Conservation (phyloP, 306 rosid genomes). For the Alnus glutinosa region DNA sequence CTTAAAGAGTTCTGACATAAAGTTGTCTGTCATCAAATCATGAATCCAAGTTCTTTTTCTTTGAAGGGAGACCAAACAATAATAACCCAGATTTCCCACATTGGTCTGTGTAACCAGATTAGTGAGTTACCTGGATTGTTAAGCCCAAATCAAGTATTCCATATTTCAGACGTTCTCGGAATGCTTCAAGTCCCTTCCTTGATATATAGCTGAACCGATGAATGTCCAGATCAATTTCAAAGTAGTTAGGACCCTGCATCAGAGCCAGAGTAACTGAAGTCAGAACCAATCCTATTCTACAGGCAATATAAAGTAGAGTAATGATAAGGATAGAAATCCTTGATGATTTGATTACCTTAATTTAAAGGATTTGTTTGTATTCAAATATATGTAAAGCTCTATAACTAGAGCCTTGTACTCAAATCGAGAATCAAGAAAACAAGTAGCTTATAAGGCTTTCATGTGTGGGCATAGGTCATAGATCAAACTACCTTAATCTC, state of each 20-base stretch:
- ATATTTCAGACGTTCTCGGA: slow-evolving; percentile 72
- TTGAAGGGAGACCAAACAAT: background rate
- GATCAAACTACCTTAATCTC: too few species aligned
- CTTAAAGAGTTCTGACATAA: background rate
- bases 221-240: slow-evolving; percentile 96
- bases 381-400: too few species aligned
- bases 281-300: slow-evolving; percentile 6
- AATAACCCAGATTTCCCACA: background rate
- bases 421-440: too few species aligned
- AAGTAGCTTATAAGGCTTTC: too few species aligned
- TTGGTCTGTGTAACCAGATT: background rate
- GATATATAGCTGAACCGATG: slow-evolving; percentile 96
- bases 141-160: slow-evolving; percentile 81
- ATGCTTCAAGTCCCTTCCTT: slow-evolving; percentile 88
- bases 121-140: slow-evolving; percentile 72
- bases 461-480: too few species aligned
- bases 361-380: too few species aligned
- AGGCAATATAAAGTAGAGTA: background rate
- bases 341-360: too few species aligned
- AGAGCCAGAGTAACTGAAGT: slow-evolving; percentile 14
- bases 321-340: too few species aligned
- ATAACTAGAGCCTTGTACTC: too few species aligned
- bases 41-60: background rate
- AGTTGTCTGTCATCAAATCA: background rate
- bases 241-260: slow-evolving; percentile 80